Evolutionary conservation across 2,329 filamentous ascomycete species (phyloP), one percentile per base, ranked within the genome.

Genomic region (Beauveria varroae): DNA sequence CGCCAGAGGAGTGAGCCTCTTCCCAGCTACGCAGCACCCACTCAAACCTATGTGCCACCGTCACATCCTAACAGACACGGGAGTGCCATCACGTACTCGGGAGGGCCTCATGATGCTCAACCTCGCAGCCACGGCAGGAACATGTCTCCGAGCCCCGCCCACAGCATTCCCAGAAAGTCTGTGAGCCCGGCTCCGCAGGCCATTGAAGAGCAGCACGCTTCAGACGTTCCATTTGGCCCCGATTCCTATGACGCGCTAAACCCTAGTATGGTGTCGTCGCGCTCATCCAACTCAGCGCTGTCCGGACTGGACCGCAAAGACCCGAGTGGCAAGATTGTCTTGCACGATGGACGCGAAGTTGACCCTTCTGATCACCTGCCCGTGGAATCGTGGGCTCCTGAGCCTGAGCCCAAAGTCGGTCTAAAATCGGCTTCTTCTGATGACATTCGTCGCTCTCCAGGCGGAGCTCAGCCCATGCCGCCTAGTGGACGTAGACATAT

Each of bases 301-400:
- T 64, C 66, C 22, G 67, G 67, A 1, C 59, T 59, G 41, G 68
- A 79, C 53, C 78, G 77, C 56, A 76, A 80, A 65, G 83, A 86
- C 58, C 75, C 79, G 0, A 80, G 82, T 57, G 86, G 84, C 9
- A 90, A 90, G 68, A 91, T 93, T 63, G 86, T 92, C 58, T 88
- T 85, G 1, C 81, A 89, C 64, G 88, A 91, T 69, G 90, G 90
- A 7, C 81, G 87, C 60, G 87, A 91, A 67, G 82, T 93, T 60
- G 90, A 93, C 68, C 90, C 90, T 1, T 91, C 88, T 0, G 90
- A 93, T 71, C 89, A 93, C 69, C 78, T 93, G 16, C 90, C 90
- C 0, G 83, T 91, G 70, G 86, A 90, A 60, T 85, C 85, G 1
- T 92, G 88, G 88, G 89, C 89, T 1, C 88, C 89, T 0, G 89